These are phyloP conservation scores for Suillus subalutaceus DNA, from an alignment of 768 basidiomycete genomes.

Conservation along the genomic window DNA sequence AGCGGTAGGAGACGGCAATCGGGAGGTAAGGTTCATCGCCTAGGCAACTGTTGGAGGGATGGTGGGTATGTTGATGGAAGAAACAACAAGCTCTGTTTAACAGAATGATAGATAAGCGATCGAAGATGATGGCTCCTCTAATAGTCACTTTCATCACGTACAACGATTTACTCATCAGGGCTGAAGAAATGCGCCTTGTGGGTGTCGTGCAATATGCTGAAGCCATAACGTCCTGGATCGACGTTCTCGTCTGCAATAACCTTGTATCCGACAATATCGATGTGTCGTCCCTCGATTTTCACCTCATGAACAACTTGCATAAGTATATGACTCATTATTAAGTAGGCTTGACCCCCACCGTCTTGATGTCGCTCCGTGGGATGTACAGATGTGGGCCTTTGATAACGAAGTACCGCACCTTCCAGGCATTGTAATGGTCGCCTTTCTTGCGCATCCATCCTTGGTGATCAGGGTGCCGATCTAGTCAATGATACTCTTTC, in stretches of 20 bases:
- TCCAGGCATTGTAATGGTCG: conserved; percentile 93
- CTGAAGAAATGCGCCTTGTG: conserved; percentile 92
- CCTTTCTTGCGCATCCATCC: conserved; percentile 38
- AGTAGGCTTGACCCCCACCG: conserved; percentile 24
- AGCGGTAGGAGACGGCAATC: conserved; percentile 89
- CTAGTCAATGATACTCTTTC: conserved; percentile 81
- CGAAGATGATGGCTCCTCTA: conserved; percentile 45
- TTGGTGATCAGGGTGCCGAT: conserved; percentile 53
- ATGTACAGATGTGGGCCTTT: conserved; percentile 93
- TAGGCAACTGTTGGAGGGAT: conserved; percentile 95
- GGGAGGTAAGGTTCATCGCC: conserved; percentile 93
- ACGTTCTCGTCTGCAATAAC: conserved; percentile 92
- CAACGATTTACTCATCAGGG: conserved; percentile 78
- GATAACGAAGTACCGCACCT: conserved; percentile 86
- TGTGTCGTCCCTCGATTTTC: conserved; percentile 96
- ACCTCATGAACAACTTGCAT: conserved; percentile 62
- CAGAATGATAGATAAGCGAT: conserved; percentile 1
- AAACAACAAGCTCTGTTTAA: conserved; percentile 82
- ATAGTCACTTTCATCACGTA: conserved; percentile 99
- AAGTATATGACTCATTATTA: neutral
- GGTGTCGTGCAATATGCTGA: conserved; percentile 88
- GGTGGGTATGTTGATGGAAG: conserved; percentile 95
- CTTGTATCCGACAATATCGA: conserved; percentile 89
- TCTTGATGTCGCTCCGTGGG: conserved; percentile 70
- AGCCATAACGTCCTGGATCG: conserved; percentile 92